These are phyloP conservation scores for Solanum chiquidenum DNA, from an alignment of 257 asterid species.

Conservation along the genomic window DNA sequence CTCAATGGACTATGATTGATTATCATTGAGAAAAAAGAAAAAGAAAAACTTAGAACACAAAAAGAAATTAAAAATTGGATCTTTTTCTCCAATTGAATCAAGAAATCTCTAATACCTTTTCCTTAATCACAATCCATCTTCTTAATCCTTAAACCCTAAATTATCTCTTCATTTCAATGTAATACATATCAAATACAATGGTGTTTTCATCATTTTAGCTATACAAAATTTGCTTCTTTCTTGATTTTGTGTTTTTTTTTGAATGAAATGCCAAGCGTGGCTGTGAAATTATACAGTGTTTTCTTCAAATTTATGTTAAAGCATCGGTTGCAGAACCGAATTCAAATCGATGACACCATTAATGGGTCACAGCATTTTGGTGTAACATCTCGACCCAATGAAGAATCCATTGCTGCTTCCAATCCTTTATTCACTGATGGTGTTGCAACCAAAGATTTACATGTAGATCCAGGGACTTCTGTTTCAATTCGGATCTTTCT, in stretches of 20 bases:
- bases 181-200: not conserved
- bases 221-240: not conserved
- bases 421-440: slow-evolving; percentile 85
- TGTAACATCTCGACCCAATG: slow-evolving; percentile 85
- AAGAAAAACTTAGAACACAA: not conserved
- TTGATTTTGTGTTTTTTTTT: not conserved
- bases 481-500: slow-evolving; percentile 72
- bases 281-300: slow-evolving; percentile 74
- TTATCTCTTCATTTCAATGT: slow-evolving; percentile 8
- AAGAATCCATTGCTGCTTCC: slow-evolving; percentile 56
- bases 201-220: not conserved
- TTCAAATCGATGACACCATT: slow-evolving; percentile 23
- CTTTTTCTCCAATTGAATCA: not conserved
- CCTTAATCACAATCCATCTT: not conserved
- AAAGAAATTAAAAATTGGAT: not conserved
- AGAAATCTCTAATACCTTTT: not conserved
- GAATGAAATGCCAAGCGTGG: slow-evolving; percentile 83
- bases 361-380: slow-evolving; percentile 35
- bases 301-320: slow-evolving; percentile 84
- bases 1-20: not conserved
- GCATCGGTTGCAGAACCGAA: slow-evolving; percentile 79
- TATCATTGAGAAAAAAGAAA: not conserved
- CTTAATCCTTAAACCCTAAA: not conserved
- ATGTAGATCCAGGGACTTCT: slow-evolving; percentile 64
- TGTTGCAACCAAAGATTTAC: slow-evolving; percentile 87